Evolutionary conservation across 2,329 filamentous ascomycete genomes (phyloP), one percentile per base, ranked within the genome.

Genomic region (Phaeosphaeriaceae sp.): DNA sequence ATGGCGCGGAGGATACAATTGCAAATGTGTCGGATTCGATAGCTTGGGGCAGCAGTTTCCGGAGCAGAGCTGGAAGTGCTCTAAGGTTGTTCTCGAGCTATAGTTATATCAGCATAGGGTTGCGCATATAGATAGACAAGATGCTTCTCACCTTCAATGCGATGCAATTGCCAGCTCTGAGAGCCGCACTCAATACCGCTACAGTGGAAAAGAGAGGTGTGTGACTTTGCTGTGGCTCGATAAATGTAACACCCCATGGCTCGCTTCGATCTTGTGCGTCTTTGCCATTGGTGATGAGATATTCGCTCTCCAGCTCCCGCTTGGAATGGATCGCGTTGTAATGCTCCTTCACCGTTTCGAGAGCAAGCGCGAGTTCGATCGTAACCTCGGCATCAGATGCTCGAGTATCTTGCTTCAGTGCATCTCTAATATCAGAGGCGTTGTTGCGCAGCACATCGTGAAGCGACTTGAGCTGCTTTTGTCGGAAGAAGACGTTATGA

Each of bases 151-250:
- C 83, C 74, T 84, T 80, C 11, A 86, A 47, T 31, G 82, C 74
- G 2, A 84, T 76, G 62, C 82, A 85, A 56, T 84, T 85, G 0
- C 84, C 84, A 13, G 82, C 81, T 1, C 80, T 79, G 27, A 86
- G 62, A 7, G 83, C 82, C 4, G 82, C 79, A 33, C 76, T 78
- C 41, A 85, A 51, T 7, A 64, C 54, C n/a, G 58, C 54, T 20
- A 72, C 53, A 7, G 53, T 48, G 7, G 68, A 69, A 60, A 80
- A 85, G 57, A 86, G 80, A 9, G 81, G 70, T 0, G 80, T 85
- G 67, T 86, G 81, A 7, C 58, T 71, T 31, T 60, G 53, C 10
- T 76, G 72, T 1, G 84, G 82, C 49, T 82, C 78, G 50, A 86
- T 82, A 46, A 83, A 83, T 1, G 82, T 78, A 52, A 82, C 73